phyloP scores from a whole-genome alignment of 345 rosid species.

The Gossypium ekmanianum region DNA sequence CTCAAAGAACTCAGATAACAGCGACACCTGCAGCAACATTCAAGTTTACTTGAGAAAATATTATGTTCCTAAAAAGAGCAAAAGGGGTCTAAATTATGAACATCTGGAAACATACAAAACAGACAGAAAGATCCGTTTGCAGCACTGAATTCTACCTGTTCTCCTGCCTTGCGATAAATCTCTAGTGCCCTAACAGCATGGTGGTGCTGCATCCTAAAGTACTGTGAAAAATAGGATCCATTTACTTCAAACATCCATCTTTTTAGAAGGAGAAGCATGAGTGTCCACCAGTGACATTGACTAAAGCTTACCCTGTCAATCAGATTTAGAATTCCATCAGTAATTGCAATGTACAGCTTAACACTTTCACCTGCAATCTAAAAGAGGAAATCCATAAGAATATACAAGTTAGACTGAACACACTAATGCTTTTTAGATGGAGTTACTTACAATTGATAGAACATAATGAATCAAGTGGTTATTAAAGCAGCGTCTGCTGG shows the following conservation, averaged over 20 bases:
- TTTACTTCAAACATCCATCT: background rate
- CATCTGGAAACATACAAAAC: background rate
- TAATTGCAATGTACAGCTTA: slow-evolving; percentile 32
- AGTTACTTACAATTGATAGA: slow-evolving; percentile 35
- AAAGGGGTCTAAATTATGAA: background rate
- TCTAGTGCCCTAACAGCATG: slow-evolving; percentile 36
- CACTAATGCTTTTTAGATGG: background rate
- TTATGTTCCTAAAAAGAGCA: background rate
- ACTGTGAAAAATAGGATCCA: slow-evolving; percentile 18
- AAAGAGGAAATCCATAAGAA: slow-evolving; percentile 1
- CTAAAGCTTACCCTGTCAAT: slow-evolving; percentile 33
- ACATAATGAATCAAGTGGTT: slow-evolving; percentile 32
- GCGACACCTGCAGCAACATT: slow-evolving; percentile 27
- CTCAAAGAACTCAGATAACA: slow-evolving; percentile 34
- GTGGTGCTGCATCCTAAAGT: slow-evolving; percentile 33
- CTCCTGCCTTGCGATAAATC: slow-evolving; percentile 30
- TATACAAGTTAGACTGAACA: background rate
- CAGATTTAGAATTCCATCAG: slow-evolving; percentile 31
- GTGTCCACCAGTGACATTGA: background rate
- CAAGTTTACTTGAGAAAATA: background rate
- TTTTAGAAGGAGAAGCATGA: slow-evolving; percentile 2
- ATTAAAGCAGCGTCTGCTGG: slow-evolving; percentile 34
- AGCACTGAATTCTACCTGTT: slow-evolving; percentile 23
- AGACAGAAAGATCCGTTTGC: background rate
- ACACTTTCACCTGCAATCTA: slow-evolving; percentile 36